Evolutionary conservation across 208 protist species (phyloP), one percentile per base, ranked within the genome.

Genomic region (Herpetomonas tarakana): DNA sequence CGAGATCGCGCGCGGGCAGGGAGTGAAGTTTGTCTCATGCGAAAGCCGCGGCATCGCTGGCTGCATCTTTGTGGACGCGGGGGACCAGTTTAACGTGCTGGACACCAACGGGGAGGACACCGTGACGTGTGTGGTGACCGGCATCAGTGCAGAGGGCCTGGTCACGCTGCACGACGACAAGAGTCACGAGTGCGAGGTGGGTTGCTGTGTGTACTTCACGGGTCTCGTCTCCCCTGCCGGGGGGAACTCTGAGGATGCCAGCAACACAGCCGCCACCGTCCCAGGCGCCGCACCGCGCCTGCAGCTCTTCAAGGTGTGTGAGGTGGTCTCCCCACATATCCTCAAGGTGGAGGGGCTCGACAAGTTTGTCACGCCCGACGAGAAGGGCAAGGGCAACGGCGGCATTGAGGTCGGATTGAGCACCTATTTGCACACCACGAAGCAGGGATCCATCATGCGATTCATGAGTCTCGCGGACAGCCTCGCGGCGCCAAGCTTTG

Each of bases 381-480:
- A 39, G 25, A 61, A 38, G 4, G 39, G 53, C 11, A n/a, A n/a
- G n/a, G n/a, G n/a, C n/a, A n/a, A n/a, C n/a, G 55, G 68, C 24
- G 4, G 58, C 9, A 59, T 89, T 30, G 60, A 88, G 11, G 57
- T 85, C 49, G 85, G 84, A 29, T 78, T 58, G 30, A 72, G 63
- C 18, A 83, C 93, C 46, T 96, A 97, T 74, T 73, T 98, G 29
- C 89, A 92, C 67, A 90, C 93, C 9, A 94, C 96, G 4, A 98
- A 97, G 75, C 81, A 78, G 50, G 54, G 81, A 14, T 55, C 71
- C 6, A 49, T 38, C 3, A 50, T 97, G 58, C 38, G 53, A 47
- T 94, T 92, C 62, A 57, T 70, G 38, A 67, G 71, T n/a, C 60
- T 96, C 14, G 68, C 57, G 41, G 61, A 71, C 29, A 88, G 83